A percentile compares a stretch with the other conserved stretches of the same genome.
These are phyloP conservation scores for Fraxinus ornus DNA, from an alignment of 305 asterid genomes.

Conservation along the genomic window DNA sequence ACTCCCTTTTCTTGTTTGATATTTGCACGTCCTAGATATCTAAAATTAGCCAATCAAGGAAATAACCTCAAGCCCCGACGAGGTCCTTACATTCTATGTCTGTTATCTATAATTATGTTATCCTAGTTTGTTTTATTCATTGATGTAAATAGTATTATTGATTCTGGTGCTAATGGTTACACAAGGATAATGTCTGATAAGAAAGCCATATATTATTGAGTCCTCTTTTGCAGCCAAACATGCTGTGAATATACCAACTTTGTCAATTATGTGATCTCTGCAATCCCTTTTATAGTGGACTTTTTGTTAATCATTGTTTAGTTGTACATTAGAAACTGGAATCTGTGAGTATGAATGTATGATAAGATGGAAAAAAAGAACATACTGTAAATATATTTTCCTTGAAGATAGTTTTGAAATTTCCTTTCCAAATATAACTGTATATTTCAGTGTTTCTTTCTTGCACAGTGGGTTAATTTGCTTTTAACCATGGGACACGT, in stretches of 20 bases:
- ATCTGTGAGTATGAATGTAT: not conserved
- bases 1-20: not conserved
- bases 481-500: not conserved
- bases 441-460: not conserved
- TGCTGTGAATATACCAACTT: conserved; percentile 8
- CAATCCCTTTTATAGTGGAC: not conserved
- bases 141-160: not conserved
- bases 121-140: not conserved
- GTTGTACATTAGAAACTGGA: not conserved
- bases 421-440: conserved; percentile 1
- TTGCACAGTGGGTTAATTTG: conserved; percentile 8
- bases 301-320: not conserved
- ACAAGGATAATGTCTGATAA: not conserved
- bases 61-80: not conserved
- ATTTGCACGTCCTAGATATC: not conserved
- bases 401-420: conserved; percentile 3
- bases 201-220: not conserved
- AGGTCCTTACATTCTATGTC: not conserved
- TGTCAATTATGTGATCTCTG: not conserved
- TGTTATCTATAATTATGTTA: not conserved
- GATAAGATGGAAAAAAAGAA: not conserved
- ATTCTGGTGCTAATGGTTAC: not conserved
- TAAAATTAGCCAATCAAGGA: not conserved
- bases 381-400: not conserved
- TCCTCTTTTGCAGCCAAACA: not conserved